Evolutionary conservation across 805 yeast genomes (phyloP).

Genomic region (Candida namnaoensis): DNA sequence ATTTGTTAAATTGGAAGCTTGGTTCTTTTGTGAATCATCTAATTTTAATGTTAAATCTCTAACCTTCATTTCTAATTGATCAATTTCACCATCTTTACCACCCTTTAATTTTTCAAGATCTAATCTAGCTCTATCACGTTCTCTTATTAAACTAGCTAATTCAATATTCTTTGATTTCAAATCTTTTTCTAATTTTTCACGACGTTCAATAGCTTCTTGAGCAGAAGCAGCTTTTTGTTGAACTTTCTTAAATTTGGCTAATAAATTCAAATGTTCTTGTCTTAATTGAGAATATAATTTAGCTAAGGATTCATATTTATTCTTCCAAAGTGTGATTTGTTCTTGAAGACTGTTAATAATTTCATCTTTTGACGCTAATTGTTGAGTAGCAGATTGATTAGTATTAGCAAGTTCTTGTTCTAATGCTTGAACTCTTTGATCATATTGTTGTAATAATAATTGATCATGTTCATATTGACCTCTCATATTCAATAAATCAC

Average conservation of each 20-base stretch:
- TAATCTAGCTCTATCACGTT: constrained; percentile 80
- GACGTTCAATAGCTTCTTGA: constrained; percentile 79
- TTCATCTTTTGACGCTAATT: constrained; percentile 69
- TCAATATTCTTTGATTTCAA: constrained; percentile 80
- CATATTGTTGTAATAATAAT: constrained; percentile 77
- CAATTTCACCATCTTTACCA: constrained; percentile 55
- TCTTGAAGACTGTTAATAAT: constrained; percentile 60
- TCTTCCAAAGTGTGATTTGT: constrained; percentile 71
- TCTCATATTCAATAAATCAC: constrained; percentile 64
- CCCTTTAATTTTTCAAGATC: constrained; percentile 69
- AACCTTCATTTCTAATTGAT: constrained; percentile 53
- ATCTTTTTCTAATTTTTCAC: constrained; percentile 76
- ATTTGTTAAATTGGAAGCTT: constrained; percentile 52
- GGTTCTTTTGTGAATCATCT: constrained; percentile 51
- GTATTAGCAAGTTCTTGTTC: constrained; percentile 63
- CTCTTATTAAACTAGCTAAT: constrained; percentile 81
- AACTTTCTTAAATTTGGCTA: constrained; percentile 68
- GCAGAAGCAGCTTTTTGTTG: constrained; percentile 86
- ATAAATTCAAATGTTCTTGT: constrained; percentile 78
- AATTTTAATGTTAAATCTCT: constrained; percentile 51
- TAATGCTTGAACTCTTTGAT: constrained; percentile 70
- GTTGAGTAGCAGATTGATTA: constrained; percentile 60
- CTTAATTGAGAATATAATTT: constrained; percentile 85
- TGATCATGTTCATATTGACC: constrained; percentile 86
- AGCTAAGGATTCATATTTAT: constrained; percentile 83